phyloP scores from a whole-genome alignment of 345 rosid genomes.

The Erysimum cheiranthoides region DNA sequence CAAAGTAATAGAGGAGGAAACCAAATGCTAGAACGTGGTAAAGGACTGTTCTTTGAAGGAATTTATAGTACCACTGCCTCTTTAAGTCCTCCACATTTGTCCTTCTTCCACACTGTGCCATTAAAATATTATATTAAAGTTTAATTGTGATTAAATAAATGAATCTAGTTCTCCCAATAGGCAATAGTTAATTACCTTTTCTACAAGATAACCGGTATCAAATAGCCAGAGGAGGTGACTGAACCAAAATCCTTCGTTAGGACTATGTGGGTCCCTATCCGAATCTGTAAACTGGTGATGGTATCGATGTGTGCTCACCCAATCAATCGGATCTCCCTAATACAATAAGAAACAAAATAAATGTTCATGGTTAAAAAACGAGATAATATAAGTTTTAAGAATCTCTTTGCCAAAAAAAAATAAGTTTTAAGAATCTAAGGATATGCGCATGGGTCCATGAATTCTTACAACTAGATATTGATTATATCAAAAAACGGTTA shows the following conservation, averaged over 20 bases:
- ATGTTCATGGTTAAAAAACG: not conserved
- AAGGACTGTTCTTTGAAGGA: constrained; percentile 45
- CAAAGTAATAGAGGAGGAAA: constrained; percentile 43
- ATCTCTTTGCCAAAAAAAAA: too few relatives aligned
- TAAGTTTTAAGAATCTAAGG: constrained; percentile 9
- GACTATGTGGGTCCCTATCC: constrained; percentile 94
- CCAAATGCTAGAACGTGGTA: constrained; percentile 42
- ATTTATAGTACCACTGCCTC: constrained; percentile 46
- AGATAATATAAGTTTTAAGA: not conserved
- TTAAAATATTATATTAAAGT: not conserved
- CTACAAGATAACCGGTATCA: constrained; percentile 55
- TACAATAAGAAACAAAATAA: constrained; percentile 13
- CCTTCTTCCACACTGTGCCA: constrained; percentile 41
- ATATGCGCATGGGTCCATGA: constrained; percentile 10
- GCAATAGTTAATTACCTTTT: constrained; percentile 55
- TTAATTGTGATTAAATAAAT: not conserved
- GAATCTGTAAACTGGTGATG: constrained; percentile 90
- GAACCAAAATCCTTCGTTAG: constrained; percentile 88
- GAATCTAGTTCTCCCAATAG: not conserved
- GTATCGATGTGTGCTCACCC: constrained; percentile 92
- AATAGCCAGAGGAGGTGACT: constrained; percentile 87
- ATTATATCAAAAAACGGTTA: not conserved
- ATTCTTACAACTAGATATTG: not conserved
- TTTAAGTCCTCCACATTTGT: constrained; percentile 49
- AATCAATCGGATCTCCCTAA: constrained; percentile 71